Evolutionary conservation across 176 grass and related monocot genomes (phyloP).

Genomic region (Alopecurus myosuroides): DNA sequence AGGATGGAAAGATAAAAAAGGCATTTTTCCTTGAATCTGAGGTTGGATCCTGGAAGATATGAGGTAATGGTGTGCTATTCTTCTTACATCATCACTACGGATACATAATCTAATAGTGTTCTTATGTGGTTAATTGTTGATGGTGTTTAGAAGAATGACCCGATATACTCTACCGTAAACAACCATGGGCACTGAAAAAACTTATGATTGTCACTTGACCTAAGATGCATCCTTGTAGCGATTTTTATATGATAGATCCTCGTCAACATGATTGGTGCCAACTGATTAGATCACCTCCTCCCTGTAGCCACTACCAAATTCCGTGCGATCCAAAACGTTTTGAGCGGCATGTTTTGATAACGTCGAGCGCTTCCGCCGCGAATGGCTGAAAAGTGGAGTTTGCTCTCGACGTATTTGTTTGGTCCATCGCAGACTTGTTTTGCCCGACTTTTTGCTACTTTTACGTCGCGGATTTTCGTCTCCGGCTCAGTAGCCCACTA

Average conservation of each 20-base stretch:
- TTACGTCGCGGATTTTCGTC: too few relatives aligned
- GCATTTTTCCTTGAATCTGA: constrained; percentile 73
- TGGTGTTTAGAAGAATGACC: constrained; percentile 83
- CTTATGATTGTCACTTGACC: constrained; percentile 63
- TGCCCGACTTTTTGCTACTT: too few relatives aligned
- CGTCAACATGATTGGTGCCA: constrained; percentile 13
- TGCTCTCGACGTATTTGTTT: too few relatives aligned
- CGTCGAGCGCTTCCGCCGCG: too few relatives aligned
- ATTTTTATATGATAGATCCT: constrained; percentile 43
- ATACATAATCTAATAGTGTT: constrained; percentile 13
- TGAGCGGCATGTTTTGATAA: too few relatives aligned
- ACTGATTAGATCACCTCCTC: not conserved
- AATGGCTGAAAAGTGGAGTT: too few relatives aligned
- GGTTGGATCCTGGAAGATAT: constrained; percentile 84
- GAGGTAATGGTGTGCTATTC: constrained; percentile 48
- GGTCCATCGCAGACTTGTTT: too few relatives aligned
- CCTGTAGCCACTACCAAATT: too few relatives aligned
- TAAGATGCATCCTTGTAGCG: constrained; percentile 12
- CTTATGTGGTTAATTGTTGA: constrained; percentile 68
- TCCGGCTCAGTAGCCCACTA: too few relatives aligned
- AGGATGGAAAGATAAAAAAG: constrained; percentile 69
- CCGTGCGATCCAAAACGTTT: too few relatives aligned
- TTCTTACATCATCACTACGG: not conserved
- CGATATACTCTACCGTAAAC: constrained; percentile 51
- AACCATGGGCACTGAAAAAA: constrained; percentile 86